These are phyloP conservation scores for Cutaneotrichosporon arboriforme DNA, from an alignment of 1,284 basidiomycete species.

Conservation along the genomic window DNA sequence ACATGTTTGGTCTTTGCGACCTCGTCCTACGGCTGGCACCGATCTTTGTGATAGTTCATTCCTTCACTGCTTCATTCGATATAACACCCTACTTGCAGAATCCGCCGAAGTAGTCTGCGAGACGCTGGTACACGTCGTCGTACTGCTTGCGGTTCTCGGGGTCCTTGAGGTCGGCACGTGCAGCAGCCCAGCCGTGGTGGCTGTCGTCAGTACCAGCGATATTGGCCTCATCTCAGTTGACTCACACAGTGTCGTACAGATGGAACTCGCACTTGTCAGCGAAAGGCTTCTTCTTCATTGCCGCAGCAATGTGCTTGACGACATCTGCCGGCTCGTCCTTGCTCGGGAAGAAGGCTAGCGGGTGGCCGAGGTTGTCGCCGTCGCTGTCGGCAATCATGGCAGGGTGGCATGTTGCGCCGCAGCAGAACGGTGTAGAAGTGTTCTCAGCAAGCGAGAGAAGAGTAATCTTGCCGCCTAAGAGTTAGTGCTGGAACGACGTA, in stretches of 20 bases:
- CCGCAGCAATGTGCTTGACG: slow-evolving; percentile 25
- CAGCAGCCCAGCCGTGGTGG: slow-evolving; percentile 68
- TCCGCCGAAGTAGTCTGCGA: slow-evolving; percentile 53
- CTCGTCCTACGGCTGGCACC: too few species aligned
- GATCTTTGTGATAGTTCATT: too few species aligned
- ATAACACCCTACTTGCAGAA: neutral
- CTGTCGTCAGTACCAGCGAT: slow-evolving; percentile 34
- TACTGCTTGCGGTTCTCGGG: slow-evolving; percentile 62
- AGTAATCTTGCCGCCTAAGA: slow-evolving; percentile 38
- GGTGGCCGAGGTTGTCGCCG: slow-evolving; percentile 32
- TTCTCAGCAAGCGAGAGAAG: slow-evolving; percentile 25
- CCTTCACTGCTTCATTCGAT: neutral
- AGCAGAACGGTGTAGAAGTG: slow-evolving; percentile 20
- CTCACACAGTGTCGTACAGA: slow-evolving; percentile 41
- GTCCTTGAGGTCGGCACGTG: slow-evolving; percentile 60
- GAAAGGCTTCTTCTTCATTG: slow-evolving; percentile 26
- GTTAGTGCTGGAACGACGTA: neutral
- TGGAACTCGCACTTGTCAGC: slow-evolving; percentile 26
- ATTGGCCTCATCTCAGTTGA: neutral
- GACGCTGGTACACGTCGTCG: slow-evolving; percentile 59
- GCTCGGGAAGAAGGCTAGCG: slow-evolving; percentile 38
- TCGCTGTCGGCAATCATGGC: slow-evolving; percentile 40
- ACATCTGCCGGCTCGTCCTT: slow-evolving; percentile 39
- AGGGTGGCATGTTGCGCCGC: slow-evolving; percentile 36
- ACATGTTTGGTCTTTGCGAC: too few species aligned